Percentiles rank a stretch among this genome's conserved stretches.
Conservation (phyloP, 1,284 basidiomycete genomes). For the Puccinia coronata region DNA sequence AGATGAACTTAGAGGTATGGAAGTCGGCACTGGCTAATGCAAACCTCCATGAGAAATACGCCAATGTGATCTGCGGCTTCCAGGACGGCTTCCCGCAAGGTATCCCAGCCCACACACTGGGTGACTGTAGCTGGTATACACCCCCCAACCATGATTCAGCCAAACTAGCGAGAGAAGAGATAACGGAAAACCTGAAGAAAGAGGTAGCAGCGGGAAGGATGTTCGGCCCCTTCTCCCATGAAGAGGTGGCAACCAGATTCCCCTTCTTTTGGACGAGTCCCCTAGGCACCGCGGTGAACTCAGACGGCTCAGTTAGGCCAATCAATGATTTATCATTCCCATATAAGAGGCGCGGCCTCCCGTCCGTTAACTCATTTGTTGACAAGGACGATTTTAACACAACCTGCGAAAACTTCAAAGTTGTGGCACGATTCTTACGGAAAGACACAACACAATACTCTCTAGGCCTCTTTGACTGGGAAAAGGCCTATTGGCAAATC, state of each 20-base stretch:
- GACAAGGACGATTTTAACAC: too few relatives aligned
- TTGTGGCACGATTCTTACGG: neutral
- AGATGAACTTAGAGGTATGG: constrained; percentile 10
- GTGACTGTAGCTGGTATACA: too few relatives aligned
- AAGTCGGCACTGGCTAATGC: neutral
- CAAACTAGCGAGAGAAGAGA: neutral
- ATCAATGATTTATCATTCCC: constrained; percentile 18
- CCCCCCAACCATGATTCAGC: neutral
- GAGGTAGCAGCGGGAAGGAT: constrained; percentile 6
- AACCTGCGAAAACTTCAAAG: constrained; percentile 11
- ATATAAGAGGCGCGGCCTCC: neutral
- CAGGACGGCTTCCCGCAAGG: constrained; percentile 5
- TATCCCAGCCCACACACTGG: neutral
- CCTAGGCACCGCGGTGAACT: neutral
- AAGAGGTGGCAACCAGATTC: neutral
- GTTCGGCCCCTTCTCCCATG: constrained; percentile 10
- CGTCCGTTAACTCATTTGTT: constrained; percentile 16
- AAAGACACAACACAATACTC: neutral
- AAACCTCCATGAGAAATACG: neutral
- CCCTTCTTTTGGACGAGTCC: constrained; percentile 8
- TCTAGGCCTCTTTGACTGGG: too few relatives aligned
- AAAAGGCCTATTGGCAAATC: too few relatives aligned
- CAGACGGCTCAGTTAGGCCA: too few relatives aligned
- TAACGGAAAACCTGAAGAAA: neutral
- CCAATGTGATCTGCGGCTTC: neutral